Base-by-base conservation (phyloP, 805 yeast species). In the Metschnikowia hibisci region DNA sequence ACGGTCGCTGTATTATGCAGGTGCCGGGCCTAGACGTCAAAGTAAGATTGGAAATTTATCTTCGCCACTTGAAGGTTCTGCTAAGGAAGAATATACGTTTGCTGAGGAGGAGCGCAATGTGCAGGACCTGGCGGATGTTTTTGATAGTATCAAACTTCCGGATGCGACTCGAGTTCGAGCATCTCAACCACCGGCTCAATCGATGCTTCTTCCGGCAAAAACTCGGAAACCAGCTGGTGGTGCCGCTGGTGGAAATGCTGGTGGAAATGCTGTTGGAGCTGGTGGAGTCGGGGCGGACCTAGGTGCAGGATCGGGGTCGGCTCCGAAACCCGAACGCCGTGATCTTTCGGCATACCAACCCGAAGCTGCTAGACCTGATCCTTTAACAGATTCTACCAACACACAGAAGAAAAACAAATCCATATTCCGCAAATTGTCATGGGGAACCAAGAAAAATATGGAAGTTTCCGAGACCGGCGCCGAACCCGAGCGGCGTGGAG, bases 81-180 rank as follows among this genome's bases (percentile, higher is more conserved):
- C 35, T 29, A 25, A 31, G 30, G 27, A 58, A 47, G 57, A 52
- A 32, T 46, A 45, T 42, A 49, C 53, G 2, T 47, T 49, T 39
- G 44, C 49, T 13, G 54, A 50, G 32, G 52, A 50, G 4, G 52
- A 47, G 8, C 32, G 42, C 10, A 39, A 27, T 11, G 28, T 33
- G 4, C 26, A 28, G 4, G 34, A 12, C 4, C 34, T 12, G 16
- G 44, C 33, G 25, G 54, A 61, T 20, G 63, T 71, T 22, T 74
- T 76, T 57, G 78, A 74, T 47, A 64, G 64, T 42, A 66, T 74
- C 47, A 71, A 72, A 51, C 57, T 78, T 44, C 83, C 82, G 6
- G 42, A 37, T 11, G 42, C 44, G 10, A 25, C 42, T 6, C 37
- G 41, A 2, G 49, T 33, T 5, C 45, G 44, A 22, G 48, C 51